Evolutionary conservation across 2,329 filamentous ascomycete species (phyloP).

Genomic region (Arthrocladium fulminans): DNA sequence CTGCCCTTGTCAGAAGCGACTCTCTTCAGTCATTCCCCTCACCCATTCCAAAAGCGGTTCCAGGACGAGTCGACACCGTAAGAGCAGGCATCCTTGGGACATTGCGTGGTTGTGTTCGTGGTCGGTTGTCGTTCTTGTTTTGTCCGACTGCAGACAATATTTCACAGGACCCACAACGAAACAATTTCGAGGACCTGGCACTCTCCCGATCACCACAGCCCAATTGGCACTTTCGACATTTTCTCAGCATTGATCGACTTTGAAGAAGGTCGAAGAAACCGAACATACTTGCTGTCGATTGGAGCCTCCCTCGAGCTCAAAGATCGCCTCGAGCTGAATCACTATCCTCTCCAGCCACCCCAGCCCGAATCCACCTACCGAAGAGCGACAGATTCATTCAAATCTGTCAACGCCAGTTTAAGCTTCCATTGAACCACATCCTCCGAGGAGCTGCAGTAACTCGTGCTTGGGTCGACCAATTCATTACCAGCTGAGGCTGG

Average conservation of each 20-base stretch:
- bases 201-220: background rate
- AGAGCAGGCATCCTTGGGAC: background rate
- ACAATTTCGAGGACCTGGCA: background rate
- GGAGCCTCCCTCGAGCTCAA: background rate
- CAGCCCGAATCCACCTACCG: background rate
- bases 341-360: background rate
- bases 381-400: background rate
- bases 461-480: constrained; percentile 2
- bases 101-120: background rate
- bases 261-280: too few relatives aligned
- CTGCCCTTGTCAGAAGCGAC: background rate
- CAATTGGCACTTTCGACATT: too few relatives aligned
- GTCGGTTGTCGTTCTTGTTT: background rate
- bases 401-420: background rate
- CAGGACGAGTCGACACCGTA: background rate
- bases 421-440: too few relatives aligned
- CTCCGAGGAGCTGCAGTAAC: background rate
- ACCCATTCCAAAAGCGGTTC: background rate
- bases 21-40: background rate
- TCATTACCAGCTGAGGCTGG: constrained; percentile 7
- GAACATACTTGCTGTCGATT: too few relatives aligned
- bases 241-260: too few relatives aligned
- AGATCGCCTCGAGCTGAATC: background rate
- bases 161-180: background rate
- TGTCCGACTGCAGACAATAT: background rate